These are phyloP conservation scores for Bipolaris gigantea DNA, from an alignment of 2,329 filamentous ascomycete species.

Conservation along the genomic window DNA sequence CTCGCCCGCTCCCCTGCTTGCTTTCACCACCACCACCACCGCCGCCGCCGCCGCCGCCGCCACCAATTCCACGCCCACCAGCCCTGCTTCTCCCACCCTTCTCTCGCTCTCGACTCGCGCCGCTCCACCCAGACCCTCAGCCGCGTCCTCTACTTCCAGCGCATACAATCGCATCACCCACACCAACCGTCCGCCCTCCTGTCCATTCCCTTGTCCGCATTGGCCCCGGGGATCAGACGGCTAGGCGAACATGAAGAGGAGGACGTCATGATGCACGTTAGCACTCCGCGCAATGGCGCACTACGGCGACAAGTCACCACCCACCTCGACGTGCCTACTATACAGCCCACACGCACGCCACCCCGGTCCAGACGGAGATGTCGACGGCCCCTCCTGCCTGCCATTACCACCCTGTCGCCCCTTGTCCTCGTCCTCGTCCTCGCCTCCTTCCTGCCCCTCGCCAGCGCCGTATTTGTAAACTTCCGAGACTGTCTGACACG, in stretches of 20 bases:
- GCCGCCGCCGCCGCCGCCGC: no score
- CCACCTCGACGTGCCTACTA: constrained; percentile 28
- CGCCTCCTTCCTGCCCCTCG: constrained; percentile 28
- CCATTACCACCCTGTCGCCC: constrained; percentile 16
- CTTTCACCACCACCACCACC: constrained; percentile 4
- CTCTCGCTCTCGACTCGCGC: neutral
- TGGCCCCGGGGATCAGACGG: neutral
- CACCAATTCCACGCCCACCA: neutral
- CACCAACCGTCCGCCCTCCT: neutral
- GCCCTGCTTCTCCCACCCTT: neutral
- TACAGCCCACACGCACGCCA: constrained; percentile 35
- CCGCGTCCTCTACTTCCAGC: neutral
- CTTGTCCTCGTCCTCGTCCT: constrained; percentile 32
- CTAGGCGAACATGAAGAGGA: constrained; percentile 35
- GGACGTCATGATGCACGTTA: constrained; percentile 30
- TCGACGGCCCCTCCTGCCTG: constrained; percentile 16
- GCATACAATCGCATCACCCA: neutral
- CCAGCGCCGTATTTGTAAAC: constrained; percentile 61
- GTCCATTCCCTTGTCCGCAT: neutral
- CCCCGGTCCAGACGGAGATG: constrained; percentile 38
- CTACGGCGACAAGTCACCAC: constrained; percentile 12
- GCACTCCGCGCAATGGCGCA: constrained; percentile 26
- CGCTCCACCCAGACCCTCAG: neutral
- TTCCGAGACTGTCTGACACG: constrained; percentile 81
- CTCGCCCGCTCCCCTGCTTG: constrained; percentile 19